phyloP scores from a whole-genome alignment of 495 filamentous ascomycete species.

The Melanomma pulvis-pyrius region DNA sequence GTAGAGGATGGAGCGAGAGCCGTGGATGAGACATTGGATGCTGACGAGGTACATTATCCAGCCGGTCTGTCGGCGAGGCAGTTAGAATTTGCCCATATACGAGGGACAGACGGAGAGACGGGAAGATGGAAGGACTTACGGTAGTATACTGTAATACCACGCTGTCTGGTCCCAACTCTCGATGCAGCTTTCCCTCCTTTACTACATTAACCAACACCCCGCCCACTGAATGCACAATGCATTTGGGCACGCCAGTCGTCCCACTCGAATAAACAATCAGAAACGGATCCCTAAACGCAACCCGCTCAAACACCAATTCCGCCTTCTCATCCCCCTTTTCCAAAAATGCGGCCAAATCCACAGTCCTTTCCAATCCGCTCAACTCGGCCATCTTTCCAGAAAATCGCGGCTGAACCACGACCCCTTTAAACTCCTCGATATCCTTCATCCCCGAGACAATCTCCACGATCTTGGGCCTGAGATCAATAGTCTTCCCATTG shows the following conservation, averaged over 20 bases:
- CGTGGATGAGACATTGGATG: constrained; percentile 57
- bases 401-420: constrained; percentile 70
- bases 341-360: constrained; percentile 59
- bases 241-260: constrained; percentile 75
- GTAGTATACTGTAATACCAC: constrained; percentile 55
- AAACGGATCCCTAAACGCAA: constrained; percentile 70
- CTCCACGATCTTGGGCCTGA: constrained; percentile 70
- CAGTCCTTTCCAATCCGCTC: constrained; percentile 54
- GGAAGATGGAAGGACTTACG: constrained; percentile 50
- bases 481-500: constrained; percentile 73
- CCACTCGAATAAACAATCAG: constrained; percentile 72
- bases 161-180: constrained; percentile 52
- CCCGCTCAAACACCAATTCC: constrained; percentile 58
- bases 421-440: constrained; percentile 62
- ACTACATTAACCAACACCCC: constrained; percentile 59
- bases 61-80: constrained; percentile 53
- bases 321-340: constrained; percentile 44
- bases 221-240: constrained; percentile 71
- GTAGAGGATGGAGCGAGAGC: constrained; percentile 65
- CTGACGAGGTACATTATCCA: constrained; percentile 83
- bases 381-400: constrained; percentile 59
- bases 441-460: constrained; percentile 62
- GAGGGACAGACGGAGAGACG: neutral
- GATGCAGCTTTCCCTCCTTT: constrained; percentile 68
- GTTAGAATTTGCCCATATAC: neutral